These are phyloP conservation scores for Puccinellia tenuiflora DNA, from an alignment of 176 grass and related monocot species.

Conservation along the genomic window DNA sequence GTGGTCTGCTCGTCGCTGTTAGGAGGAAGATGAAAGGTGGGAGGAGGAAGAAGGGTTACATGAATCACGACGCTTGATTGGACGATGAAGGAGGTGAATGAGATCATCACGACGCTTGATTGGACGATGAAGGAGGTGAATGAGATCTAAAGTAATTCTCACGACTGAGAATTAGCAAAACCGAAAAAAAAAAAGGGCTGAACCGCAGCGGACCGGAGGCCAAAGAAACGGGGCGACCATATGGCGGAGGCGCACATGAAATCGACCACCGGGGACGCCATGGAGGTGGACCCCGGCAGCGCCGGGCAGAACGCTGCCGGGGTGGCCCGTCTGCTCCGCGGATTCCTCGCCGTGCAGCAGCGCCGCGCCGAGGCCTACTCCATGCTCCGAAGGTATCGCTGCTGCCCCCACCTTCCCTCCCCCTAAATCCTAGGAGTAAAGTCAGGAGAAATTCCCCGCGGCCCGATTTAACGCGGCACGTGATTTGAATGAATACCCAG, in stretches of 20 bases:
- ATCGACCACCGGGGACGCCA: constrained; percentile 11
- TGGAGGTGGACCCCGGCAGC: constrained; percentile 17
- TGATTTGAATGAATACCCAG: not conserved
- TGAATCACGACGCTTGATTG: too few species aligned
- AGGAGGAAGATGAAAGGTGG: too few species aligned
- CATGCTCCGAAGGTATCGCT: constrained; percentile 62
- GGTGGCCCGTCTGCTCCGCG: constrained; percentile 54
- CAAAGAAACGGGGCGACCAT: constrained; percentile 2
- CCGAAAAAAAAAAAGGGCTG: too few species aligned
- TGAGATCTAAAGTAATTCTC: too few species aligned
- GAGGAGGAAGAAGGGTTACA: too few species aligned
- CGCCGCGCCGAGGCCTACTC: constrained; percentile 89
- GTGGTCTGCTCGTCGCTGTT: too few species aligned
- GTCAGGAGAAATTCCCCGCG: not conserved
- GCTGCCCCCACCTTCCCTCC: too few species aligned
- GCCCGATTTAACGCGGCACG: not conserved
- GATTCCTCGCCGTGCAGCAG: constrained; percentile 77
- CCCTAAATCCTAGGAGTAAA: constrained; percentile 2
- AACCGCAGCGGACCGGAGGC: not conserved
- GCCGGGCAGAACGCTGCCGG: not conserved
- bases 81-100: too few species aligned
- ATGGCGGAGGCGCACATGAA: constrained; percentile 17
- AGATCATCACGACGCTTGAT: too few species aligned
- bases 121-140: too few species aligned
- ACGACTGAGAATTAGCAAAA: too few species aligned